Conservation (phyloP, 2,329 filamentous ascomycete genomes). For the Arthrocladium fulminans region DNA sequence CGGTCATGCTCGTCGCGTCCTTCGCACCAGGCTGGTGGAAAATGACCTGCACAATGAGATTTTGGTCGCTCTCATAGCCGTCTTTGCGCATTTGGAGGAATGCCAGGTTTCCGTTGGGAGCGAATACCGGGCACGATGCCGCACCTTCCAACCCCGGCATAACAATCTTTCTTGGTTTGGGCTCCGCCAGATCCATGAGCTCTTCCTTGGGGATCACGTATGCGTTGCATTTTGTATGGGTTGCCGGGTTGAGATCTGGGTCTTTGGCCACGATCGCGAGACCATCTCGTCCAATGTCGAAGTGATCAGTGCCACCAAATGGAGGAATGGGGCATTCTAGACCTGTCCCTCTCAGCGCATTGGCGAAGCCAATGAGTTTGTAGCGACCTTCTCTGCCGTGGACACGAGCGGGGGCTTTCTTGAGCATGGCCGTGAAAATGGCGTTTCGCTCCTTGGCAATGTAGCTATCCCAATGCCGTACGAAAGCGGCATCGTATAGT, state of each 20-base stretch:
- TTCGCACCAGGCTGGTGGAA: neutral
- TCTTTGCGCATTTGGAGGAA: constrained; percentile 37
- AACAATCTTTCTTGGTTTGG: constrained; percentile 28
- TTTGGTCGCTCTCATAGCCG: constrained; percentile 41
- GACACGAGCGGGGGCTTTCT: constrained; percentile 31
- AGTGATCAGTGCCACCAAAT: constrained; percentile 39
- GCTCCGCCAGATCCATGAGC: constrained; percentile 29
- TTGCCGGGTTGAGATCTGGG: constrained; percentile 36
- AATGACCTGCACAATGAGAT: constrained; percentile 34
- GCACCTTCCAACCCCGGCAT: constrained; percentile 32
- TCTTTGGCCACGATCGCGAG: constrained; percentile 36
- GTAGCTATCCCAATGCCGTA: constrained; percentile 47
- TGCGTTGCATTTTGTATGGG: constrained; percentile 38
- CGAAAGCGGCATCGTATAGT: constrained; percentile 44
- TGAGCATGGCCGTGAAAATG: constrained; percentile 42
- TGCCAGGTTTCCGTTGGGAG: constrained; percentile 36
- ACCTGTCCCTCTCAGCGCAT: constrained; percentile 32
- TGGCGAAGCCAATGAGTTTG: constrained; percentile 34
- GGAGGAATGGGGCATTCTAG: constrained; percentile 42
- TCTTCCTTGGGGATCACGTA: constrained; percentile 39
- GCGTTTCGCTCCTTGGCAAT: constrained; percentile 41
- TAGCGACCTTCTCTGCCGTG: constrained; percentile 30
- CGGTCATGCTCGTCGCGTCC: neutral
- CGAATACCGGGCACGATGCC: constrained; percentile 37
- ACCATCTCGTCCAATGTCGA: constrained; percentile 38